Base-by-base conservation (phyloP, 108 stramenopile species). In the Seminavis robusta region DNA sequence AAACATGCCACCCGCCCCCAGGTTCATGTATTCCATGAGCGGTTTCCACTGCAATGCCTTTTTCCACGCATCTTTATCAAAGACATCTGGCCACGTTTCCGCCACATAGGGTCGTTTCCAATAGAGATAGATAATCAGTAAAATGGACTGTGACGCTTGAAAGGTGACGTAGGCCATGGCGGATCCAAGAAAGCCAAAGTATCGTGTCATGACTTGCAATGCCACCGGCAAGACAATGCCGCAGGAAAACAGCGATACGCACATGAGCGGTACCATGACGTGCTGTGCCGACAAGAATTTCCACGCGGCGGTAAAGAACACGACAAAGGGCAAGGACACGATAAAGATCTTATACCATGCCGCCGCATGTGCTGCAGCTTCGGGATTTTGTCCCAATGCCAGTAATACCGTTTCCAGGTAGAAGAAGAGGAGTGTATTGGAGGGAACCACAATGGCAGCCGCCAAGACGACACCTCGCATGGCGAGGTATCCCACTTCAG, bases 321-420 rank as follows among this genome's bases (percentile, higher is more conserved):
- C 47, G 30, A 38, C 50, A 28, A 72, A 67, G 4, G 76, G 76
- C 2, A 77, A 29, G 0, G 70, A 37, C 36, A 47, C 36, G 2
- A 63, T 49, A 48, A 67, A 77, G 13, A 77, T 51, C 19, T 56
- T 53, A 57, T 67, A 72, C 76, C 76, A 77, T 17, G 44, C 41
- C 1, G 44, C 28, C 4, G 76, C 76, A 34, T 56, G 31, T 15
- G 25, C 5, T 0, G 70, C 50, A 13, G 70, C 56, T 6, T 45
- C 56, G 2, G 31, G 40, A 41, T 71, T 71, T 55, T 77, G 60
- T 1, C 76, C 76, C 3, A 68, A 21, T 3, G 31, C 41, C 4
- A 72, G 20, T 24, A 77, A 41, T 7, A 52, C 17, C 17, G 61
- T 30, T 27, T 63, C 51, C 56, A 72, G 4, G 21, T 47, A 47